phyloP scores from a whole-genome alignment of 805 yeast genomes.

The Candida insectalens region DNA sequence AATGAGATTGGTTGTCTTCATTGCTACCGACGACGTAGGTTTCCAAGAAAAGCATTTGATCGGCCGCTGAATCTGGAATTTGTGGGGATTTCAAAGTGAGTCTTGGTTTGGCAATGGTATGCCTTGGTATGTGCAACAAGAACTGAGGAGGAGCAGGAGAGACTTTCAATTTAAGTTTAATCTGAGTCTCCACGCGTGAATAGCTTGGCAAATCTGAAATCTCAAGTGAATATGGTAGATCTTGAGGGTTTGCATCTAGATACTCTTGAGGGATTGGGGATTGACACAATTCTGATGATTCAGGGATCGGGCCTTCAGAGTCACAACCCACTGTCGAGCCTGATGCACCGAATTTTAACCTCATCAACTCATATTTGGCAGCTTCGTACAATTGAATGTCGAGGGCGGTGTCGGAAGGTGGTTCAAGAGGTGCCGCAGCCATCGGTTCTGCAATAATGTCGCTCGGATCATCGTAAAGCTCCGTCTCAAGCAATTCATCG shows the following conservation, averaged over 20 bases:
- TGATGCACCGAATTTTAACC: constrained; percentile 40
- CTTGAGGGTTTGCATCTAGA: constrained; percentile 8
- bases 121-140: constrained; percentile 73
- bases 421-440: not conserved
- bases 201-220: constrained; percentile 62
- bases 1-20: constrained; percentile 12
- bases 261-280: constrained; percentile 21
- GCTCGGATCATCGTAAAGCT: constrained; percentile 3
- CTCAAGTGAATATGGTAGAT: constrained; percentile 38
- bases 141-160: constrained; percentile 72
- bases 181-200: constrained; percentile 94
- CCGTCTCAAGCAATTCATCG: constrained; percentile 3
- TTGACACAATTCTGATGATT: constrained; percentile 13
- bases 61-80: constrained; percentile 37
- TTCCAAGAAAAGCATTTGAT: constrained; percentile 58
- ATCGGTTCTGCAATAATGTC: not conserved
- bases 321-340: no score
- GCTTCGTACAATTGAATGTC: constrained; percentile 28
- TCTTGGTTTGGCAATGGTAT: constrained; percentile 80
- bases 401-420: not conserved
- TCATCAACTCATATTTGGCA: constrained; percentile 40
- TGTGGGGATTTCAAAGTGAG: constrained; percentile 49
- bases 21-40: constrained; percentile 53
- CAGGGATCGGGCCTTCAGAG: constrained; percentile 3
- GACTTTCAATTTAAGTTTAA: constrained; percentile 59